Percentiles rank a stretch among this genome's conserved stretches.
These are phyloP conservation scores for Alternaria panax DNA, from an alignment of 2,329 filamentous ascomycete genomes.

Conservation along the genomic window DNA sequence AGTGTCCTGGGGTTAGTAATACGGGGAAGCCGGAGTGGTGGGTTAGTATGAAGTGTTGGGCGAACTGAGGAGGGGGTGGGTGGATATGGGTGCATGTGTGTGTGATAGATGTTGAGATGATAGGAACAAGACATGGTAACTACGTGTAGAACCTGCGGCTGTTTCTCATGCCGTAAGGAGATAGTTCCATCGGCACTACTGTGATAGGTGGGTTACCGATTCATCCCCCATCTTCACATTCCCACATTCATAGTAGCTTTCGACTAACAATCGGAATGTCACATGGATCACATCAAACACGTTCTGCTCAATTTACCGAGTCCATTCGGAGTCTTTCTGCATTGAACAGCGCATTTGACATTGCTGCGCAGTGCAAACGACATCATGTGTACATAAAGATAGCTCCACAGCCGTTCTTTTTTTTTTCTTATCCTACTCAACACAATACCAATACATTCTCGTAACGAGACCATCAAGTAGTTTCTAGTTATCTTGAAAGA, in stretches of 20 bases:
- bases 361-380: neutral
- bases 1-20: neutral
- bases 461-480: neutral
- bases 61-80: too few relatives aligned
- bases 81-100: rapidly evolving
- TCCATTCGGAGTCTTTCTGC: too few relatives aligned
- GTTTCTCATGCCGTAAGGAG: too few relatives aligned
- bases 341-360: neutral
- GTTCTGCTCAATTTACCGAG: neutral
- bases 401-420: neutral
- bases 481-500: neutral
- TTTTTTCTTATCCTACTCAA: neutral
- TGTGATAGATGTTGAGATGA: too few relatives aligned
- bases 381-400: neutral
- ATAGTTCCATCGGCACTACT: too few relatives aligned
- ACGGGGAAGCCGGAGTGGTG: neutral
- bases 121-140: too few relatives aligned
- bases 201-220: too few relatives aligned
- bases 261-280: neutral
- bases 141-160: too few relatives aligned
- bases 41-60: neutral
- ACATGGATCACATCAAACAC: neutral
- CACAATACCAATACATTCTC: neutral
- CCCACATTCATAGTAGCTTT: neutral
- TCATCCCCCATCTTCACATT: neutral